These are phyloP conservation scores for Omphalea diandra DNA, from an alignment of 441 rosid species.

Conservation along the genomic window DNA sequence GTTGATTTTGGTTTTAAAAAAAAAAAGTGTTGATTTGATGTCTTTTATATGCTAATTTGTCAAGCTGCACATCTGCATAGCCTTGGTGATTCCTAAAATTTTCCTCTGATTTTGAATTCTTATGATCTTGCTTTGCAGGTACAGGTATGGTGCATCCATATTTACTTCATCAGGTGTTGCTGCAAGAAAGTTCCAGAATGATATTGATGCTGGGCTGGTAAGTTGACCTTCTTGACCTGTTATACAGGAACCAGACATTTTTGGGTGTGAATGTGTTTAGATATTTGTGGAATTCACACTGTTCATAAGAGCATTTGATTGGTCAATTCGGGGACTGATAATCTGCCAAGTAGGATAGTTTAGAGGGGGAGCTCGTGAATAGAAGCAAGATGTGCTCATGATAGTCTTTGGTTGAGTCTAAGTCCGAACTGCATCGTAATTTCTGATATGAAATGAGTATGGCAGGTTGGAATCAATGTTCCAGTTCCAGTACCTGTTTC, in stretches of 20 bases:
- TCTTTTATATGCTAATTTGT: neutral
- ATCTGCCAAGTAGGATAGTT: neutral
- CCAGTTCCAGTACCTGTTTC: constrained; percentile 35
- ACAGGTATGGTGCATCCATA: constrained; percentile 48
- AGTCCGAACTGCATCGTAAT: too few relatives aligned
- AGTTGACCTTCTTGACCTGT: neutral
- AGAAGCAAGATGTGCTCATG: neutral
- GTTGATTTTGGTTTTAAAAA: constrained; percentile 3
- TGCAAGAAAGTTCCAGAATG: constrained; percentile 52
- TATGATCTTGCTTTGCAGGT: constrained; percentile 26
- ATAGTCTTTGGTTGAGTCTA: neutral
- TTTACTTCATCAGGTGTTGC: constrained; percentile 44
- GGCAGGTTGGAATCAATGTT: constrained; percentile 42
- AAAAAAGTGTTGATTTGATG: neutral
- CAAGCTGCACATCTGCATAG: neutral
- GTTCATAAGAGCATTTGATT: too few relatives aligned
- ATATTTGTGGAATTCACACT: neutral
- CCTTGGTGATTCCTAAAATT: neutral
- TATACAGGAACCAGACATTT: neutral
- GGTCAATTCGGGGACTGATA: neutral
- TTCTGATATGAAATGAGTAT: constrained; percentile 17
- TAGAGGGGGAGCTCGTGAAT: neutral
- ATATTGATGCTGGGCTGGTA: constrained; percentile 45
- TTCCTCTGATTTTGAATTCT: constrained; percentile 5
- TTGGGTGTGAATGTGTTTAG: too few relatives aligned